phyloP scores from a whole-genome alignment of 345 rosid genomes.

The Eucalyptus caleyi region DNA sequence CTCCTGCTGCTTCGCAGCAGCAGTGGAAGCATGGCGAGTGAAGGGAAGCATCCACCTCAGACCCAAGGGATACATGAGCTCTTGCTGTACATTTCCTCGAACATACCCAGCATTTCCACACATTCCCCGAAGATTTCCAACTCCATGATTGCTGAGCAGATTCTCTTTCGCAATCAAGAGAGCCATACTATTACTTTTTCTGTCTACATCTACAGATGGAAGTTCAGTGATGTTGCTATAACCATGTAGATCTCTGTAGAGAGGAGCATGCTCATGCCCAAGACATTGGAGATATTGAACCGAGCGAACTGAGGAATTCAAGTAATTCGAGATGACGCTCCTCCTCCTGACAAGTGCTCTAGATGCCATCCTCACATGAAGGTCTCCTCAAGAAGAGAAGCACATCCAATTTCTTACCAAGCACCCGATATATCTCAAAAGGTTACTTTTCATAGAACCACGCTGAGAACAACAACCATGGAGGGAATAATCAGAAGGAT shows the following conservation, averaged over 20 bases:
- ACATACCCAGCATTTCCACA: constrained; percentile 9
- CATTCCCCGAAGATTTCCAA: constrained; percentile 1
- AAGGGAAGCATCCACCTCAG: constrained; percentile 14
- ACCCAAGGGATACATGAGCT: constrained; percentile 7
- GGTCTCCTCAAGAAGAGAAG: neutral
- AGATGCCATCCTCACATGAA: constrained; percentile 43
- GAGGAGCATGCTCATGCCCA: constrained; percentile 4
- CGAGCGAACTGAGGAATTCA: constrained; percentile 17
- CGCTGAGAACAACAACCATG: neutral
- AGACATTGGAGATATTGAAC: constrained; percentile 26
- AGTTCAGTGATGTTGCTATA: constrained; percentile 1
- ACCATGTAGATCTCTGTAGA: constrained; percentile 5
- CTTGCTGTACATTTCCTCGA: constrained; percentile 9
- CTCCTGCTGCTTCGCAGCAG: constrained; percentile 47
- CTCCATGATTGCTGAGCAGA: constrained; percentile 2
- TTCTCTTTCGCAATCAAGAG: constrained; percentile 2
- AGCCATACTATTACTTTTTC: neutral
- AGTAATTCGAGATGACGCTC: constrained; percentile 28
- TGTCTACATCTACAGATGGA: neutral
- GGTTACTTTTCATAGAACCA: neutral
- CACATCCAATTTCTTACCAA: neutral
- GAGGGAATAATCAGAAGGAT: neutral
- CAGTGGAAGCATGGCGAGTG: constrained; percentile 44
- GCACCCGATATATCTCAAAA: neutral
- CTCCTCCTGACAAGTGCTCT: constrained; percentile 59